Evolutionary conservation across 2,329 filamentous ascomycete genomes (phyloP), one percentile per base, ranked within the genome.

Genomic region (Remersonia thermophila): DNA sequence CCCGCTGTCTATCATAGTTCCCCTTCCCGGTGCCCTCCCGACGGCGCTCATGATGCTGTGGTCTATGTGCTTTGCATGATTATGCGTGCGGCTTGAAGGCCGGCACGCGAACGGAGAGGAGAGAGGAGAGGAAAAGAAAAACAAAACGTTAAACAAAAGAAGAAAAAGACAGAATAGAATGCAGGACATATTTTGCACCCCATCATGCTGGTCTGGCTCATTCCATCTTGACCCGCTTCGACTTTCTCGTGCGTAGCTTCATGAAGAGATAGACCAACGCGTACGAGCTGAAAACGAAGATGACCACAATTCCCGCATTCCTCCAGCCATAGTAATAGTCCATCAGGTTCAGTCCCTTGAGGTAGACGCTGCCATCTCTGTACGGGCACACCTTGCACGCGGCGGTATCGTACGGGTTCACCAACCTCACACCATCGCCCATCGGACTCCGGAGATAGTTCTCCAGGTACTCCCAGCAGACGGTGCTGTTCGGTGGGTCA

Each of bases 291-390:
- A 72, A 40, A 1, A 60, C 67, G 44, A 78, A 77, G 4, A 73
- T 56, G 2, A 67, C 68, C 3, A 69, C 65, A 32, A 80, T 73
- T 0, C 51, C 78, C 0, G 72, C 71, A 53, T 83, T 65, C 33
- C 79, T 65, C 79, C 79, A 83, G 0, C 74, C 77, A 45, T 74
- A 75, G 41, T 65, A 71, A 45, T 80, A 73, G 3, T 73, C 63
- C 1, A 62, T 60, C 7, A 83, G 47, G 49, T 81, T 79, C 10
- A 83, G 43, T 0, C 63, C 71, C 2, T 55, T 47, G 2, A 83
- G 52, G 44, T 78, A 83, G 39, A 80, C 77, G 5, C 65, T 61
- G 0, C 75, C 77, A 13, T 50, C 55, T 1, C 53, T 55, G 51
- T 73, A 83, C 42, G 73, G 61, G 48, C 79, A 83, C 0, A 82